Evolutionary conservation across 768 basidiomycete species (phyloP), one percentile per base, ranked within the genome.

Genomic region (Termitomyces bulborhizus): DNA sequence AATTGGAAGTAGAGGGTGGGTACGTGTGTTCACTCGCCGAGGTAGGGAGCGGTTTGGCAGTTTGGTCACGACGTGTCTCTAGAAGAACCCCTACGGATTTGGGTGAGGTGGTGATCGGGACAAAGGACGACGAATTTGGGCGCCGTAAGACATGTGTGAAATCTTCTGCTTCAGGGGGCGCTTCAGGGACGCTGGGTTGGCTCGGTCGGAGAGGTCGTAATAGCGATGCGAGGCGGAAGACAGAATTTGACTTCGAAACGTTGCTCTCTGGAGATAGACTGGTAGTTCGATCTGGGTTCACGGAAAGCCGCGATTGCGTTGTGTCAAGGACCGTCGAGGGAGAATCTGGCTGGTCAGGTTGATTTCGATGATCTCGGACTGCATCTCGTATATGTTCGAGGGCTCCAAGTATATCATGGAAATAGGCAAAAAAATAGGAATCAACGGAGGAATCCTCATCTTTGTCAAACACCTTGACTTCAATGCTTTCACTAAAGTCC

Each of bases 401-500:
- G 1, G 93, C 90, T 36, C 68, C 76, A 6, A 86, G 76, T 37
- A 93, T 77, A 69, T 95, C 83, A 60, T 85, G 85, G 69, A 98
- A 97, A 68, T 97, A 98, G 13, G 95, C 93, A 65, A 96, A 96
- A 71, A 96, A 97, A 66, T 93, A 93, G 2, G 90, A 92, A 66
- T 93, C 90, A 34, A 90, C 69, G 1, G 86, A 83, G 63, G 85
- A 87, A 58, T 85, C 82, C 56, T 90, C 90, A 60, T 81, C 81
- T 60, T 86, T 87, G 70, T 95, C 91, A 51, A 90, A 76, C 12
- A 94, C 92, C 71, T 93, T 93, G 60, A 98, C 81, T 72, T 98
- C 94, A 56, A 99, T 88, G 0, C 94, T 95, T 68, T 97, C 94
- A 59, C 92, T 94, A 65, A 98, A 98, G 66, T 98, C 96, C 76